phyloP scores from a whole-genome alignment of 805 yeast species.

The Candida argentea region DNA sequence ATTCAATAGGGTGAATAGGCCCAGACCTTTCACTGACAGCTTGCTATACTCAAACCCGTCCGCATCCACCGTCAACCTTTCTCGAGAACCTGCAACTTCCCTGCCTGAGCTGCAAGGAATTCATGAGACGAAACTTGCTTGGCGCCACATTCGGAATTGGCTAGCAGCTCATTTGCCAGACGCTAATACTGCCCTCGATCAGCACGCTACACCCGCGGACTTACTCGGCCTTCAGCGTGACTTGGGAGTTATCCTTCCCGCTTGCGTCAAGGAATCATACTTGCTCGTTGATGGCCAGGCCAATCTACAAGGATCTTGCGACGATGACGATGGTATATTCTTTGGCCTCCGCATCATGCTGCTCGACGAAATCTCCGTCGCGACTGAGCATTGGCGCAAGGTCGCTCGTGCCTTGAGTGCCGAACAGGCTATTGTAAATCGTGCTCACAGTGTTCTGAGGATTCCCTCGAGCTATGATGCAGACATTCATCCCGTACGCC shows the following conservation, averaged over 20 bases:
- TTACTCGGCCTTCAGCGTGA: slow-evolving; percentile 78
- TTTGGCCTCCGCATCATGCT: slow-evolving; percentile 76
- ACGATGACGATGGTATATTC: slow-evolving; percentile 55
- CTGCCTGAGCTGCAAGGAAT: slow-evolving; percentile 46
- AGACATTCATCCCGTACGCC: slow-evolving; percentile 7
- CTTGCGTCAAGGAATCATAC: slow-evolving; percentile 71
- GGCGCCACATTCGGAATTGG: slow-evolving; percentile 89
- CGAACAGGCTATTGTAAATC: slow-evolving; percentile 14
- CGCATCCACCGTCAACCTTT: slow-evolving; percentile 12
- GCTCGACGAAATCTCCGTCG: slow-evolving; percentile 68
- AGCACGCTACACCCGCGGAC: slow-evolving; percentile 74
- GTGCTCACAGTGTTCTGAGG: slow-evolving; percentile 13
- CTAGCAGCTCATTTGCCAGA: slow-evolving; percentile 70
- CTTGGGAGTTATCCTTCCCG: slow-evolving; percentile 62
- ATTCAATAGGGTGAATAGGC: slow-evolving; percentile 32
- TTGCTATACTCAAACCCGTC: slow-evolving; percentile 19
- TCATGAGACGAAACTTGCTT: slow-evolving; percentile 65
- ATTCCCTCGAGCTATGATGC: slow-evolving; percentile 11
- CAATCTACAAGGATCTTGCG: slow-evolving; percentile 51
- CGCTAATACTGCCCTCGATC: slow-evolving; percentile 64
- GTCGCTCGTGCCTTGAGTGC: slow-evolving; percentile 38
- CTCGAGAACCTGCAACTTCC: slow-evolving; percentile 10
- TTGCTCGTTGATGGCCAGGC: slow-evolving; percentile 84
- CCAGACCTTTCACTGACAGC: slow-evolving; percentile 24
- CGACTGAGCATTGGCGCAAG: slow-evolving; percentile 78